These are phyloP conservation scores for Talaromyces sp. DNA, from an alignment of 2,329 filamentous ascomycete species.

Conservation along the genomic window DNA sequence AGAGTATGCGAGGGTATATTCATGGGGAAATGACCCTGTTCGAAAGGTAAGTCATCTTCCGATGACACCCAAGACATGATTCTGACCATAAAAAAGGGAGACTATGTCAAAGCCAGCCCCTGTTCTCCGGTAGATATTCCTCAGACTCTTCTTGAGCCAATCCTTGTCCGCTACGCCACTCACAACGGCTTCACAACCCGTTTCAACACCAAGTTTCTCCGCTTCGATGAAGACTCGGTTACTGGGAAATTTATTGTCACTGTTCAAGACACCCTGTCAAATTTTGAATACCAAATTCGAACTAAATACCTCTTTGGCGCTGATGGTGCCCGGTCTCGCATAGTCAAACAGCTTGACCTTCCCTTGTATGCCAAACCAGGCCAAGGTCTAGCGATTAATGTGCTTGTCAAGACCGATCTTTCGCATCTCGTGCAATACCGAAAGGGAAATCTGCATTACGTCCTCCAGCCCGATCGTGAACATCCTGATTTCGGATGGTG, in stretches of 20 bases:
- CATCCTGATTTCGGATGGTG: conserved; percentile 47
- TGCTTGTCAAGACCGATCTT: conserved; percentile 49
- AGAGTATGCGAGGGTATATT: conserved; percentile 46
- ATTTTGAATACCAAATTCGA: neutral
- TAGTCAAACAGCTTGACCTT: conserved; percentile 43
- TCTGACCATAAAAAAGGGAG: conserved; percentile 25
- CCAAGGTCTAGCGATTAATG: conserved; percentile 46
- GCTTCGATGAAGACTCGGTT: conserved; percentile 32
- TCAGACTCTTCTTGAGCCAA: conserved; percentile 45
- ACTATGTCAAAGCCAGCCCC: conserved; percentile 39
- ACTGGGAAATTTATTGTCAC: conserved; percentile 39
- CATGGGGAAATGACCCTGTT: conserved; percentile 46
- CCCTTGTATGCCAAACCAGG: conserved; percentile 42
- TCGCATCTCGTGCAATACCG: conserved; percentile 25
- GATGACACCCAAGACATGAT: neutral
- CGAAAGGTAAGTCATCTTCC: conserved; percentile 28
- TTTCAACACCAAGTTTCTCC: conserved; percentile 38
- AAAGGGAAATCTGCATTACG: conserved; percentile 56
- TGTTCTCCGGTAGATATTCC: conserved; percentile 41
- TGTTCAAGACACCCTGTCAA: conserved; percentile 13
- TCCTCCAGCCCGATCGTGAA: conserved; percentile 50
- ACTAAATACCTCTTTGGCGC: conserved; percentile 56
- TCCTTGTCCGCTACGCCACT: conserved; percentile 39
- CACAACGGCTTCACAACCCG: conserved; percentile 44
- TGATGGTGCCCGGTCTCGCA: conserved; percentile 47